Base-by-base conservation (phyloP, 345 rosid species). In the Bruguiera sexangula region DNA sequence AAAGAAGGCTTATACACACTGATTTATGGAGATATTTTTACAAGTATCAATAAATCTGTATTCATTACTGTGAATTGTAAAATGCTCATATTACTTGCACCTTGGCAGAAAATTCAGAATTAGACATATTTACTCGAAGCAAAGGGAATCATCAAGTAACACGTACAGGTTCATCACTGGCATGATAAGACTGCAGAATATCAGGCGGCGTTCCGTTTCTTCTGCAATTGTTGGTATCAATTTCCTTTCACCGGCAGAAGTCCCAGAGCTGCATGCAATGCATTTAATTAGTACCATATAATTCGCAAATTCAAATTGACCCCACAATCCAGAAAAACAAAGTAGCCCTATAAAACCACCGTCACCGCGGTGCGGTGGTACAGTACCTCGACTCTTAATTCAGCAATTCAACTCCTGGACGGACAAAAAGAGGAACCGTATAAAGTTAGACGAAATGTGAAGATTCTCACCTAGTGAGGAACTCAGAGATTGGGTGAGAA, bases 101-200 rank as follows among this genome's bases (percentile, higher is more conserved):
- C 16, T 43, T 43, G 3, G 50, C 15, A 39, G 46, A 39, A 39
- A 39, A 39, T 10, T 39, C 15, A 39, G 15, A 39, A 39, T 9
- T 11, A 39, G 16, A 39, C 15, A 9, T 11, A 9, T 39, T 39
- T 39, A 39, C 46, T 9, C 3, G 13, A 39, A 43, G 4, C 6
- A 43, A 15, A 43, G 50, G 50, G 16, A 15, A 43, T 43, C 18
- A 43, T 43, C 26, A 22, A 22, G 29, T 8, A 56, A 59, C 52
- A 83, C 93, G 76, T 81, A 95, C 96, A 95, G 87, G 82, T 95
- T 95, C 99, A 95, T 95, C 30, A 95, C 97, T 24, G 99, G 99
- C 93, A 87, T 88, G 62, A 95, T 89, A 34, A 95, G 91, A 76
- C 96, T 92, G 80, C 92, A 95, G 9, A 95, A 86, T 62, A 81